Evolutionary conservation across 129 eudicot species (phyloP), one percentile per base, ranked within the genome.

Genomic region (Lonicera japonica): DNA sequence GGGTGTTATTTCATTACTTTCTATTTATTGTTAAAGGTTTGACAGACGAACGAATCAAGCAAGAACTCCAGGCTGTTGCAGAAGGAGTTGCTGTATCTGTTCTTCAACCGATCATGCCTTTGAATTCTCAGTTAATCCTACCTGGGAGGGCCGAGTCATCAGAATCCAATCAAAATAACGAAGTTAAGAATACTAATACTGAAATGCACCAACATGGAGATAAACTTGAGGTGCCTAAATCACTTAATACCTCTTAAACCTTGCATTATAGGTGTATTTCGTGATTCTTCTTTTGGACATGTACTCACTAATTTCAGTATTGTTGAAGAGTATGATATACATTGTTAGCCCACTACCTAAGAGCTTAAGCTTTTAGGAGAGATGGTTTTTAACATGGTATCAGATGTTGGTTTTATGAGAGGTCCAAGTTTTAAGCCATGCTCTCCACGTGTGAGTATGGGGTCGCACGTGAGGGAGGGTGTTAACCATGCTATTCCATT

Each of bases 51-150:
- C 58, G 58, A 40, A 72, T 85, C 14, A 87, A 92, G 70, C 90
- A 87, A 78, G 96, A 92, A 73, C 97, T 86, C 71, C 95, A 86
- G 72, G 92, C 87, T 5, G 91, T 87, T 66, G 89, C 95, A 40
- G 95, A 87, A 70, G 98, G 88, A 46, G 95, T 88, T 23, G 90
- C 96, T 50, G 85, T 95, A 59, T 80, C 95, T 59, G 88, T 87
- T 72, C 83, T 84, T 66, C 83, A 69, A 59, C 70, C 95, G 25
- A 82, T 94, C 29, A 67, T 76, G 29, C 75, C 79, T 36, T 73
- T 87, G 43, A 74, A 83, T 71, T 60, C 82, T 5, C 94, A 80
- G 46, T 67, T 67, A 53, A 73, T 64, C 40, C 62, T 41, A 53
- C 77, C 65, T 63, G 78, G 69, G 54, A 65, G 57, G 34, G 67